Base-by-base conservation (phyloP, 345 rosid genomes). In the Iberis pinnata region DNA sequence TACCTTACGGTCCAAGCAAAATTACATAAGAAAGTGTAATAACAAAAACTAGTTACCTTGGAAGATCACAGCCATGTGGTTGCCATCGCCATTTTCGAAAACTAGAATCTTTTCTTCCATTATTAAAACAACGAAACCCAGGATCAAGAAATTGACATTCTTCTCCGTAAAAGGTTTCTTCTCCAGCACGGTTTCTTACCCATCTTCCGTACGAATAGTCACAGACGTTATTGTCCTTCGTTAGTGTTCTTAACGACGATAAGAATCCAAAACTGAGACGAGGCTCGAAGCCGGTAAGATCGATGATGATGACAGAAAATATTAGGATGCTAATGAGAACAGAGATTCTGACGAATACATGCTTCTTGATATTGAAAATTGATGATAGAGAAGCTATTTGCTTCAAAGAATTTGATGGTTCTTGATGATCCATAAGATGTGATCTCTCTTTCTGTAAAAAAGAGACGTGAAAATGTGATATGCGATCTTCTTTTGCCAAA, bases 41-140 rank as follows among this genome's bases (percentile, higher is more conserved):
- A 46, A 15, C 13, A 12, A 29, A 9, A 32, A 10, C 37, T 32
- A 32, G n/a, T 15, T 14, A 90, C 98, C 98, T 77, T 18, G 89
- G 86, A 58, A 88, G 73, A 56, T 82, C 71, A 52, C 98, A 83
- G 50, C 75, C 73, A 12, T 83, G 18, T 0, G 95, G 95, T 61
- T 85, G 83, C 95, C 98, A 92, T 46, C 84, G 74, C 98, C 98
- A 92, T 63, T 80, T 70, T 19, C 45, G 86, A 60, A 76, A 88
- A 44, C 73, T 80, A 0, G 54, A 60, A 32, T 88, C 88, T 41
- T 58, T 64, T 57, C 98, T 75, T 13, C 98, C 98, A 1, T 75
- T 77, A 7, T 33, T 31, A 8, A 51, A 73, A 58, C 96, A 88
- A 14, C 76, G 86, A 56, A 92, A 88, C 5, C 97, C 98, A 0